Percentiles rank a stretch among this genome's conserved stretches.
These are phyloP conservation scores for Pythium pyrilobum DNA, from an alignment of 352 stramenopile species.

Conservation along the genomic window DNA sequence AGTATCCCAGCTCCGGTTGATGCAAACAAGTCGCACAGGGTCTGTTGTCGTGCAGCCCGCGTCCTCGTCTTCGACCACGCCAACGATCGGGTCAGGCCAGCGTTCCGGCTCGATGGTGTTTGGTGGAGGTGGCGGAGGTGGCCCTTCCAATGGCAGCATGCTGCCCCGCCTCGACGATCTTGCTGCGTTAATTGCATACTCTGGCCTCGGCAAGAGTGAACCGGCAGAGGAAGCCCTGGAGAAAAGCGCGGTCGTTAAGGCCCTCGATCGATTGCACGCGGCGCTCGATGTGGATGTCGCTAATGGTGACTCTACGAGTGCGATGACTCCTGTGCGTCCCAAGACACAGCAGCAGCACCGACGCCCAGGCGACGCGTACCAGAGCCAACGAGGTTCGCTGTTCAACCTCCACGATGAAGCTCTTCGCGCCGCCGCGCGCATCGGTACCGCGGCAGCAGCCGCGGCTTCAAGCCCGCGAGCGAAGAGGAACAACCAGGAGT, in stretches of 20 bases:
- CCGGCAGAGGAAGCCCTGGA: not conserved
- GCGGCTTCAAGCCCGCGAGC: not conserved
- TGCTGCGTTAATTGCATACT: not conserved
- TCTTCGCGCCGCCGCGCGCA: conserved; percentile 4
- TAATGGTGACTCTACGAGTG: not conserved
- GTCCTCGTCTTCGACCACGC: too few relatives aligned
- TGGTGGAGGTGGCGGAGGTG: not conserved
- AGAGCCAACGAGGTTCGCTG: not conserved
- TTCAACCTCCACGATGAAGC: conserved; percentile 13
- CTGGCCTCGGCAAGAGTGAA: not conserved
- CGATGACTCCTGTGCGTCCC: not conserved
- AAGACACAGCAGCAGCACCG: conserved; percentile 5
- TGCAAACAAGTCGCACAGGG: not conserved
- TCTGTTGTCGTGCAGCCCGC: not conserved
- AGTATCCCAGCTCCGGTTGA: conserved; percentile 2
- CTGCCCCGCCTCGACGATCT: conserved; percentile 2
- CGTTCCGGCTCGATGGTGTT: not conserved
- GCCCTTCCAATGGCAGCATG: not conserved
- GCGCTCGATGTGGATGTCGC: not conserved
- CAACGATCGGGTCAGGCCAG: too few relatives aligned
- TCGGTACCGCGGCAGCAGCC: not conserved
- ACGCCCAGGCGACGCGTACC: not conserved
- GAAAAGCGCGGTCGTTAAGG: conserved; percentile 7
- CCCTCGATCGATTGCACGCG: conserved; percentile 12
- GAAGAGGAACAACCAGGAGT: too few relatives aligned